These are phyloP conservation scores for Cyberlindnera amylophila DNA, from an alignment of 805 yeast species.

Conservation along the genomic window DNA sequence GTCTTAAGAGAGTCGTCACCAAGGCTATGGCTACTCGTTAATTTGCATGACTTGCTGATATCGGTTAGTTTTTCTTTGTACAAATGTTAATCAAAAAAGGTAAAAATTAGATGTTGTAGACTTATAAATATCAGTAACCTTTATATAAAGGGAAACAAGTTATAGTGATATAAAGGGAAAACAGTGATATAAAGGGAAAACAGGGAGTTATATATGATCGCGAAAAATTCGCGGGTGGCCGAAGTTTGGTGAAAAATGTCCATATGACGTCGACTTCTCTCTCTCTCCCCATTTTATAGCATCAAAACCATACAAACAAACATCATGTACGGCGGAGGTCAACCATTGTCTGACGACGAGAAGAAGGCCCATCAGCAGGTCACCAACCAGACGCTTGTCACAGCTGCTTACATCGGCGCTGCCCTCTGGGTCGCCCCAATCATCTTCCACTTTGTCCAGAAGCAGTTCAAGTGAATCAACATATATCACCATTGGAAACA, in stretches of 20 bases:
- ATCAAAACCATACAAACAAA: background rate
- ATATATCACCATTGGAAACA: too few species aligned
- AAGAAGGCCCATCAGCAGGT: slow-evolving; percentile 62
- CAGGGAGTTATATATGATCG: too few species aligned
- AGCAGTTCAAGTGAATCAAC: slow-evolving; percentile 34
- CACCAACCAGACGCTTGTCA: slow-evolving; percentile 53
- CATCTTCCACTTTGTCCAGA: slow-evolving; percentile 49
- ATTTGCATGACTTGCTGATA: slow-evolving; percentile 16
- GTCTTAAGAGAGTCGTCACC: slow-evolving; percentile 98
- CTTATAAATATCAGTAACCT: too few species aligned
- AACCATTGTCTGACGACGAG: slow-evolving; percentile 60
- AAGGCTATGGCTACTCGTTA: slow-evolving; percentile 98
- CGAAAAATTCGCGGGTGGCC: too few species aligned
- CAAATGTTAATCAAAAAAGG: slow-evolving; percentile 5
- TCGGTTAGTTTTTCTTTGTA: slow-evolving; percentile 14
- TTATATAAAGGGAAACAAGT: too few species aligned
- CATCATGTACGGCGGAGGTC: slow-evolving; percentile 46
- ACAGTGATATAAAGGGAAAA: too few species aligned
- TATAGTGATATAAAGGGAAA: too few species aligned
- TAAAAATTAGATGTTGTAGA: background rate
- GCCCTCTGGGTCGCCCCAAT: slow-evolving; percentile 58
- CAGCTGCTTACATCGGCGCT: slow-evolving; percentile 61
- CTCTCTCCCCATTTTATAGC: background rate
- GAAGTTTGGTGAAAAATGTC: background rate
- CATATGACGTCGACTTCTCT: background rate